Base-by-base conservation (phyloP, 768 basidiomycete genomes). In the Roridomyces roridus region DNA sequence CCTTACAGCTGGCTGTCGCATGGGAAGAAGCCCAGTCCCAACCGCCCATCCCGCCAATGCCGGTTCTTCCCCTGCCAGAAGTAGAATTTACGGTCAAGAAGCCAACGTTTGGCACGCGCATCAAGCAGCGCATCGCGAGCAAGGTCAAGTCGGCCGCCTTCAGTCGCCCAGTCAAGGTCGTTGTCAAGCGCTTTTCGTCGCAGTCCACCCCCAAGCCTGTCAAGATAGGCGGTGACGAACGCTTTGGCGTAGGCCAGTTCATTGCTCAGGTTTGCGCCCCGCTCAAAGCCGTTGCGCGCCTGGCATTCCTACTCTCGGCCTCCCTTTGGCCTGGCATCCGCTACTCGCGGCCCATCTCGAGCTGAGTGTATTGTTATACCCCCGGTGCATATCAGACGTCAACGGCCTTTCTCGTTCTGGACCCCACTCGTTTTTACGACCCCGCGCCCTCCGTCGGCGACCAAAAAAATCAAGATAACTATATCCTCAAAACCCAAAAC, bases 61-160 rank as follows among this genome's bases (percentile, higher is more conserved):
- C 46, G 23, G 44, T 62, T 48, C 41, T 62, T 4, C 60, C 57
- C 5, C 51, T 51, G 31, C 46, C 48, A 26, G 46, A 53, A 23
- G 50, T 61, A 5, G 28, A 60, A 43, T 44, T 41, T 50, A 44
- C 39, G 40, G n/a, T 26, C 39, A 40, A 21, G 20, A 21, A 6
- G 29, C 45, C 39, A n/a, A n/a, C n/a, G n/a, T 6, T 41, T 18
- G n/a, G 45, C 18, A 18, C 14, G 20, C 48, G 37, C 37, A 36
- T 46, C 14, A 46, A 26, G 37, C 50, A 28, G 51, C 21, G 24
- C 29, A 29, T 58, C 51, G 25, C 41, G 39, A 25, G 14, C 20
- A n/a, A 29, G 17, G 3, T 53, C 9, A 20, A 5, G 10, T 51
- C 37, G 7, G 49, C 41, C 15, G 44, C 29, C n/a, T 49, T 43